Evolutionary conservation across 768 basidiomycete species (phyloP).

Genomic region (Hysterangium stoloniferum): DNA sequence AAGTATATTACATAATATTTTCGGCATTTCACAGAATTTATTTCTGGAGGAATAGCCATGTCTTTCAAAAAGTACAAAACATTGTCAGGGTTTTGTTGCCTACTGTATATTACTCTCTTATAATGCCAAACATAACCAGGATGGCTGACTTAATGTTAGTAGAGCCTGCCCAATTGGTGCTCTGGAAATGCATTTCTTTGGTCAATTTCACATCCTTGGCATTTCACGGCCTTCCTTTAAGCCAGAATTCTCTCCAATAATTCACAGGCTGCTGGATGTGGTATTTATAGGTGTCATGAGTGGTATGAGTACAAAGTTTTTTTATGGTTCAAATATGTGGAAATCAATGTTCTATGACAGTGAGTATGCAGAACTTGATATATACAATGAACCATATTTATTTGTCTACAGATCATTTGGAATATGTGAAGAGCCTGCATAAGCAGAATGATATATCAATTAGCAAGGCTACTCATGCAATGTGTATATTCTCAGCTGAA

Average conservation of each 20-base stretch:
- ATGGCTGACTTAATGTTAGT: conserved; percentile 26
- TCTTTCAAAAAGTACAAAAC: too few species aligned
- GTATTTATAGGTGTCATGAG: conserved; percentile 21
- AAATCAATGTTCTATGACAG: conserved; percentile 24
- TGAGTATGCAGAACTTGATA: conserved; percentile 15
- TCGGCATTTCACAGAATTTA: too few species aligned
- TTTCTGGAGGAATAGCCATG: too few species aligned
- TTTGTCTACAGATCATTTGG: conserved; percentile 20
- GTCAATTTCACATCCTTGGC: conserved; percentile 23
- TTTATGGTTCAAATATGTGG: conserved; percentile 11
- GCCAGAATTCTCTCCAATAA: conserved; percentile 19
- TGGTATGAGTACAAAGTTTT: conserved; percentile 26
- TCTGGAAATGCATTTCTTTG: conserved; percentile 23
- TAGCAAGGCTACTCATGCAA: conserved; percentile 26
- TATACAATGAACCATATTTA: not conserved
- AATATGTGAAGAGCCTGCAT: conserved; percentile 21
- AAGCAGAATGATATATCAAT: conserved; percentile 18
- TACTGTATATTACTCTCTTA: too few species aligned
- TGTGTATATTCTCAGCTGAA: conserved; percentile 22
- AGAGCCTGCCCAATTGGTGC: conserved; percentile 24
- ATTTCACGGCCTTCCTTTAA: conserved; percentile 17
- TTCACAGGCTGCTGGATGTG: conserved; percentile 12
- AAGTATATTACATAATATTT: too few species aligned
- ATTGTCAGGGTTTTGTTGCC: too few species aligned
- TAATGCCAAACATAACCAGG: too few species aligned